Evolutionary conservation across 169 alveolate species (phyloP), one percentile per base, ranked within the genome.

Genomic region (Plasmodium cynomolgi): DNA sequence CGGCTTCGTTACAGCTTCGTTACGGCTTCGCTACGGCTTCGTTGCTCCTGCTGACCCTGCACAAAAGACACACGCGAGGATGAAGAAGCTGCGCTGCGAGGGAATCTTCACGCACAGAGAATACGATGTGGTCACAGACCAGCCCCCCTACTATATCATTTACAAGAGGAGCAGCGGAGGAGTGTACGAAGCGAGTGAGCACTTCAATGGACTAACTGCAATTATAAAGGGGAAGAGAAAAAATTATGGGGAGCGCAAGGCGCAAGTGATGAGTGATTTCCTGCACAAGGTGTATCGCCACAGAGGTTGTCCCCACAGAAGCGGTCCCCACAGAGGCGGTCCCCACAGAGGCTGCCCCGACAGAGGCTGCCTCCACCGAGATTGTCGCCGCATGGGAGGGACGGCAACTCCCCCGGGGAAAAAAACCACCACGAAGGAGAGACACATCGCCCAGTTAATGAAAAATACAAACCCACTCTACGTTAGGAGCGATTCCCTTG

Each of bases 161-260:
- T 85, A 85, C 20, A 85, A 85, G 68, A 15, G n/a, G 9, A 56
- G 31, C 39, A 74, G 83, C 74, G 44, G 44, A 34, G 84, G 80
- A 13, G 44, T 85, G n/a, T 85, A 75, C 68, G 41, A 75, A 20
- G 79, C 86, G 2, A 85, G 41, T 74, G 93, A 85, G n/a, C 85
- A 85, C 26, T 85, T 75, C 62, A 85, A 85, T 54, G 93, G 93
- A 2, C 68, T 85, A 34, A 50, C 93, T 33, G 47, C 68, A 54
- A 37, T 85, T 74, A 3, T 85, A 1, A 85, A 85, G 11, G 26
- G 44, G 33, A 75, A 75, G 62, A 47, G 23, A 85, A 56, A 74
- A 54, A 74, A 50, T 31, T 75, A 47, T 47, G 79, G 75, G n/a
- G 5, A 72, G 33, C 71, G 34, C n/a, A 85, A 75, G 47, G 44